These are phyloP conservation scores for Symbiodinium pilosum DNA, from an alignment of 73 alveolate genomes.

Conservation along the genomic window DNA sequence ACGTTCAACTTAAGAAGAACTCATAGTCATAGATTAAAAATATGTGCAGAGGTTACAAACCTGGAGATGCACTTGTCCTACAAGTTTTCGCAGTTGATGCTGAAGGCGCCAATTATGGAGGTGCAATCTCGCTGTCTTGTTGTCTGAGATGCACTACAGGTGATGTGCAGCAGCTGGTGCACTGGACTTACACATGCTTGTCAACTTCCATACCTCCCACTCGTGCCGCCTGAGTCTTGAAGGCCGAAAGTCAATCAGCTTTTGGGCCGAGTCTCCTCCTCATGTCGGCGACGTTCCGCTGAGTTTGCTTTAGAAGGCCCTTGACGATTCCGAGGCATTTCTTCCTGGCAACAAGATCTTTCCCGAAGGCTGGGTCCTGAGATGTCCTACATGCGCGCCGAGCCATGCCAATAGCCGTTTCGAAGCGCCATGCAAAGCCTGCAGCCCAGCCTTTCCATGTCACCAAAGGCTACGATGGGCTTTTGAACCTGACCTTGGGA, in stretches of 20 bases:
- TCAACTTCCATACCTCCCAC: too few species aligned
- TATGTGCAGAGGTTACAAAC: constrained; percentile 24
- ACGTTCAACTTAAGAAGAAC: too few species aligned
- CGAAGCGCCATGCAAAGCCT: background rate
- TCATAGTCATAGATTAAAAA: too few species aligned
- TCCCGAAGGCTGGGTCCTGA: constrained; percentile 27
- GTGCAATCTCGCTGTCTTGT: background rate
- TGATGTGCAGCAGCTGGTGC: background rate
- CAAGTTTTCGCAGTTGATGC: constrained; percentile 12
- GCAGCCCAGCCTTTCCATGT: background rate
- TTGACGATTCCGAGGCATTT: constrained; percentile 18
- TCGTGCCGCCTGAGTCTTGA: too few species aligned
- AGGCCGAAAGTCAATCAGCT: constrained; percentile 52
- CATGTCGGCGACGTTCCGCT: too few species aligned
- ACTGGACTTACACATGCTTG: background rate
- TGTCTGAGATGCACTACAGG: background rate
- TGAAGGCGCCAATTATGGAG: background rate
- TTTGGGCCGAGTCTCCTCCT: constrained; percentile 32
- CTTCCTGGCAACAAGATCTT: constrained; percentile 67
- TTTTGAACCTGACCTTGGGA: constrained; percentile 65
- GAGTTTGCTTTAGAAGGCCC: background rate
- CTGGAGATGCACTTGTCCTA: constrained; percentile 79
- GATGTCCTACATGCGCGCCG: background rate
- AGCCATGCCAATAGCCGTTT: too few species aligned
- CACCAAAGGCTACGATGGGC: constrained; percentile 44